Evolutionary conservation across 331 rosid species (phyloP), one percentile per base, ranked within the genome.

Genomic region (Dryas integrifolia): DNA sequence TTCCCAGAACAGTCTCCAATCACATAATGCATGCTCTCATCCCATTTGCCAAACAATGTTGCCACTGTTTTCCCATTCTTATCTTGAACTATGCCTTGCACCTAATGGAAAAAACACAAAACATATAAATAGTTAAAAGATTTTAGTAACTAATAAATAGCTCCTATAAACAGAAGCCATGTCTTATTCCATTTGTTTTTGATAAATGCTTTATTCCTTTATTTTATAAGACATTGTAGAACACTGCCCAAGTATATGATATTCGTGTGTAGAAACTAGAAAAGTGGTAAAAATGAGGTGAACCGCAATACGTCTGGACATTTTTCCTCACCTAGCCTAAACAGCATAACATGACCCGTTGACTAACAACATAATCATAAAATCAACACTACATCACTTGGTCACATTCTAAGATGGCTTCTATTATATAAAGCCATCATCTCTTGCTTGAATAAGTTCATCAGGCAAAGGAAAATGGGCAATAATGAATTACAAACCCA

Each of bases 1-100:
- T 89, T 93, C 45, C 84, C 88, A 4, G 88, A 70, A 81, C 80
- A 84, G 84, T 93, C 97, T 76, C 98, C 98, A 55, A 69, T 82
- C 69, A 89, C 83, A 73, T 81, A 91, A 79, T 89, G 88, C 90
- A 93, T 85, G 85, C 97, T 91, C 80, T 91, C 98, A 84, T 93
- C 98, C 98, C 98, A 93, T 82, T 93, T 93, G 63, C 98, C 98
- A 77, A 87, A 85, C 71, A 93, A 70, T 35, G 98, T 93, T 18
- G 98, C 94, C 67, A 80, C 88, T 7, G 94, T 91, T 82, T 85
- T 91, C 47, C 98, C 98, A 40, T 74, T 83, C 84, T 70, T 85
- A 80, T 93, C 97, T 91, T 86, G 97, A 78, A 91, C 84, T 30
- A 85, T 50, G 66, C 98, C 98, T 61, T 93, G 97, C 55, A 91